These are phyloP conservation scores for Rhodotorula diobovata DNA, from an alignment of 768 basidiomycete species.

Conservation along the genomic window DNA sequence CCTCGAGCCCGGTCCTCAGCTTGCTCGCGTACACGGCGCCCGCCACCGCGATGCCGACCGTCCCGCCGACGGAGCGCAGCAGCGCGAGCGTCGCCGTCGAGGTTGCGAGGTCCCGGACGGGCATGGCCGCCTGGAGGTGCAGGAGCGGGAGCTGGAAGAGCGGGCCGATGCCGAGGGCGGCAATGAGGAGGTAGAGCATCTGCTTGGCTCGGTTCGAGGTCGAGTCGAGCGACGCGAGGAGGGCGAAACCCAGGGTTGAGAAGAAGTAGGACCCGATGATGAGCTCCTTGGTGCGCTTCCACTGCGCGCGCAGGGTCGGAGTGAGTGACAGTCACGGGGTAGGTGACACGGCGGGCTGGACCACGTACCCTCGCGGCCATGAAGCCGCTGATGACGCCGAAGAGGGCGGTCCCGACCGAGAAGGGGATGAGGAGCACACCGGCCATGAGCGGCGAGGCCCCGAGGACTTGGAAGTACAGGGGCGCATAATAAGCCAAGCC, in stretches of 20 bases:
- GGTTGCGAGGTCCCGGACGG: constrained; percentile 78
- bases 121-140: constrained; percentile 75
- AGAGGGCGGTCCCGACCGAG: constrained; percentile 39
- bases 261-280: constrained; percentile 17
- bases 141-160: constrained; percentile 39
- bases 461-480: constrained; percentile 35
- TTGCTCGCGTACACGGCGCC: constrained; percentile 42
- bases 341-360: too few relatives aligned
- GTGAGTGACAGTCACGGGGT: too few relatives aligned
- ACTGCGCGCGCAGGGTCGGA: neutral
- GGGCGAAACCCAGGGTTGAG: constrained; percentile 26
- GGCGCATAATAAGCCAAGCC: constrained; percentile 30
- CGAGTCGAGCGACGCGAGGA: constrained; percentile 41
- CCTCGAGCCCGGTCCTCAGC: constrained; percentile 49
- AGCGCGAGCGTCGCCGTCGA: constrained; percentile 68
- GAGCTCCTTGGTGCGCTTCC: constrained; percentile 1
- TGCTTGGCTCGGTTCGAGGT: constrained; percentile 32
- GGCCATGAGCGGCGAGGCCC: constrained; percentile 31
- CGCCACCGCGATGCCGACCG: constrained; percentile 43
- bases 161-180: constrained; percentile 32
- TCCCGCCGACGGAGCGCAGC: constrained; percentile 51
- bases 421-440: constrained; percentile 41
- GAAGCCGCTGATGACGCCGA: constrained; percentile 27
- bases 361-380: constrained; percentile 26
- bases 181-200: constrained; percentile 35